Evolutionary conservation across 2,329 filamentous ascomycete genomes (phyloP), one percentile per base, ranked within the genome.

Genomic region (Cladosporium sp.): DNA sequence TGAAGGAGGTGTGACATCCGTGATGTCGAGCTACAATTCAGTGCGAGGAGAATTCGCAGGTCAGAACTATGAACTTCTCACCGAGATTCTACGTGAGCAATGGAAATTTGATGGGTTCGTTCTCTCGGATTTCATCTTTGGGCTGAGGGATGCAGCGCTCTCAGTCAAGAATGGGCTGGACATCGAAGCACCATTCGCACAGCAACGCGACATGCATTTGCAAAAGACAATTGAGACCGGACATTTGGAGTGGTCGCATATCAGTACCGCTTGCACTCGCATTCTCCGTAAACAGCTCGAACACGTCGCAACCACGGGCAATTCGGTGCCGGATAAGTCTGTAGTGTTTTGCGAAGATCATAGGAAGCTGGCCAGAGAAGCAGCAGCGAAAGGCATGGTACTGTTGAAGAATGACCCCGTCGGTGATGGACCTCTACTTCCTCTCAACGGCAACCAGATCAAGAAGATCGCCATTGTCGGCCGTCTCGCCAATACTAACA

Each of bases 81-180:
- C 45, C 1, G 58, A 59, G 1, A 60, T 61, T 15, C 35, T 64
- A 39, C 45, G 62, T 15, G 44, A 61, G 10, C 53, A 60, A 32
- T 64, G 62, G 62, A 51, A 42, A n/a, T 56, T 62, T 13, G 49
- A 61, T 3, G 59, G 60, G n/a, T 57, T 62, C 19, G 57, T 64
- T 3, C 28, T 64, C 6, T 52, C 56, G 8, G 60, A 64, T 34
- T 61, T 60, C 28, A 60, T 60, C 5, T 62, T 58, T 44, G 58
- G 57, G 12, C 48, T 64, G 10, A 47, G 59, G 17, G 59, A 61
- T 36, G 58, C 55, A 10, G 51, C 57, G 20, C 37, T 58, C 12
- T 62, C 60, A 4, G 55, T 64, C 19, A 61, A 61, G 34, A 59
- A 60, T 40, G 62, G 62, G 2, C 32, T 61, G 19, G 62, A 64